A percentile compares a stretch with the other conserved stretches of the same genome.
Evolutionary conservation across 768 basidiomycete genomes (phyloP).

Genomic region (Collybiopsis luxurians): DNA sequence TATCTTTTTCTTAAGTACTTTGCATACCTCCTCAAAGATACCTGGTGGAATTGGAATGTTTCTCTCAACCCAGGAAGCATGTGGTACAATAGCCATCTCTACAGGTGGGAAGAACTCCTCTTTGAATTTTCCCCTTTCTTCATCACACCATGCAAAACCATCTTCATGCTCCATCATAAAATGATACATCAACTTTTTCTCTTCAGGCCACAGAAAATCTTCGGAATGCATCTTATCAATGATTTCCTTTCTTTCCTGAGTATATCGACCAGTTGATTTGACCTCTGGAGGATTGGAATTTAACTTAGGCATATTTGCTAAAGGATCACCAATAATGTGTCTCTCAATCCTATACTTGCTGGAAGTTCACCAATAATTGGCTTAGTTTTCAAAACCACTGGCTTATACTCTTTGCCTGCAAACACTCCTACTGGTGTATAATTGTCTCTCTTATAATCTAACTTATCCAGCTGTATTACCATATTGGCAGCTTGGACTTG

Average conservation of each 20-base stretch:
- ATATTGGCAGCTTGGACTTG: not conserved
- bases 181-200: slow-evolving; percentile 27
- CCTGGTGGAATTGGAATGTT: slow-evolving; percentile 29
- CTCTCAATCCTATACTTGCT: slow-evolving; percentile 17
- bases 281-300: slow-evolving; percentile 11
- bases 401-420: slow-evolving; percentile 16
- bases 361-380: slow-evolving; percentile 13
- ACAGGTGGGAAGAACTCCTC: slow-evolving; percentile 30
- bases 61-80: slow-evolving; percentile 27
- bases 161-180: slow-evolving; percentile 26
- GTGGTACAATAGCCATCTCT: slow-evolving; percentile 28
- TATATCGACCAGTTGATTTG: slow-evolving; percentile 16
- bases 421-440: not conserved
- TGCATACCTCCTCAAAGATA: slow-evolving; percentile 19
- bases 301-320: slow-evolving; percentile 13
- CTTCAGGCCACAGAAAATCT: slow-evolving; percentile 29
- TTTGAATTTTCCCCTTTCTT: slow-evolving; percentile 29
- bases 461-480: not conserved
- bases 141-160: slow-evolving; percentile 37
- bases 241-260: slow-evolving; percentile 14
- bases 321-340: slow-evolving; percentile 17
- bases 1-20: slow-evolving; percentile 21
- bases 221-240: slow-evolving; percentile 12
- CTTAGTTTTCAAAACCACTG: slow-evolving; percentile 14
- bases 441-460: not conserved